Conservation (phyloP, 768 basidiomycete genomes). For the Brasilioporus rufonigricans region DNA sequence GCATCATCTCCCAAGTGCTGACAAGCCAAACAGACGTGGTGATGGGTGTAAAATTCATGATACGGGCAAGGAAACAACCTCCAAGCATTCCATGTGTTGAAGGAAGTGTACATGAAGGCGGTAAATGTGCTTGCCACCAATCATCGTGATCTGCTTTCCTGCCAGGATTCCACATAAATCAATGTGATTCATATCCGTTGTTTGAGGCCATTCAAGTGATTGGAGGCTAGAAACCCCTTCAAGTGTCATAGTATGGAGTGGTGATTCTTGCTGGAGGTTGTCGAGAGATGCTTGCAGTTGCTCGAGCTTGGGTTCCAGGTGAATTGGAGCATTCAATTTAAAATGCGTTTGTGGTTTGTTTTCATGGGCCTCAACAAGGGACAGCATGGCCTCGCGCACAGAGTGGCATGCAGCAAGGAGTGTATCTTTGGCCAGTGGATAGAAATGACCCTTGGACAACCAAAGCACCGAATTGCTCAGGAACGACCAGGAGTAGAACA, state of each 20-base stretch:
- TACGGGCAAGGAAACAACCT: constrained; percentile 38
- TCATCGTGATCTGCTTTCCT: constrained; percentile 28
- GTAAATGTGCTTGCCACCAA: constrained; percentile 28
- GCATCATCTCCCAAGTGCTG: constrained; percentile 2
- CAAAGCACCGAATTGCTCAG: neutral
- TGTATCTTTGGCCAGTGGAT: constrained; percentile 10
- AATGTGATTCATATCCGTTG: neutral
- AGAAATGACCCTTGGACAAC: neutral
- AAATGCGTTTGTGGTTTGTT: neutral
- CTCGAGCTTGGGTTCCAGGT: constrained; percentile 1
- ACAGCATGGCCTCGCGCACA: constrained; percentile 5
- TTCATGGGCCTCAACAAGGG: constrained; percentile 6
- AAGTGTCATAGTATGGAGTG: neutral
- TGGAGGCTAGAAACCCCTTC: neutral
- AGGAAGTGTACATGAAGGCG: constrained; percentile 24
- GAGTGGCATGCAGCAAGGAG: constrained; percentile 11
- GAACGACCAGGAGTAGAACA: constrained; percentile 4
- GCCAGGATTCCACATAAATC: constrained; percentile 21
- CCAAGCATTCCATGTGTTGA: constrained; percentile 18
- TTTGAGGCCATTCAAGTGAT: neutral
- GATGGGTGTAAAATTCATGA: constrained; percentile 50
- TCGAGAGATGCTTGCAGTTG: constrained; percentile 16
- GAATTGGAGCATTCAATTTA: neutral
- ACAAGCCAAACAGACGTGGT: constrained; percentile 43
- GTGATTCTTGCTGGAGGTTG: neutral